These are phyloP conservation scores for Amylocarpus encephaloides DNA, from an alignment of 2,329 filamentous ascomycete species.

Conservation along the genomic window DNA sequence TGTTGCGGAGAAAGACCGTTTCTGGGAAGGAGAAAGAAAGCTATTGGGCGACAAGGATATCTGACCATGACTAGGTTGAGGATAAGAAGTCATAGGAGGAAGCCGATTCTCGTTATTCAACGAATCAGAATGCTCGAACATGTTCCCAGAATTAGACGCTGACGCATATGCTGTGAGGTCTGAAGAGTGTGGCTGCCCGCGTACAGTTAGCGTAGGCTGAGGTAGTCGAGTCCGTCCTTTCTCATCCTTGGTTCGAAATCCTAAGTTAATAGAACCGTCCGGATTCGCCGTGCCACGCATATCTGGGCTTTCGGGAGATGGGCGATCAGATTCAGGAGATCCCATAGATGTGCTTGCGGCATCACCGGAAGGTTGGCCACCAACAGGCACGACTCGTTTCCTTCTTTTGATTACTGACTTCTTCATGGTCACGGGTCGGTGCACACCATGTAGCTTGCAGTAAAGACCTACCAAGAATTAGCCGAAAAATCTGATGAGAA, in stretches of 20 bases:
- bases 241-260: constrained; percentile 43
- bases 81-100: constrained; percentile 39
- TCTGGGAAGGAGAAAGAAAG: constrained; percentile 53
- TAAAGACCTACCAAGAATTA: constrained; percentile 62
- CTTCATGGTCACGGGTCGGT: constrained; percentile 97
- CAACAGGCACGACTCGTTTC: constrained; percentile 85
- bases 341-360: constrained; percentile 32
- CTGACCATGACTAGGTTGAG: constrained; percentile 41
- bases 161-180: constrained; percentile 39
- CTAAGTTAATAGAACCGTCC: constrained; percentile 60
- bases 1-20: constrained; percentile 60
- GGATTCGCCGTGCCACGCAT: constrained; percentile 50
- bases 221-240: constrained; percentile 26
- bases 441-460: constrained; percentile 86
- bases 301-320: constrained; percentile 21
- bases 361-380: constrained; percentile 39
- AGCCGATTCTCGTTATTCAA: constrained; percentile 52
- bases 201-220: constrained; percentile 20
- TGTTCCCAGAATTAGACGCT: constrained; percentile 18
- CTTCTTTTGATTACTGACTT: constrained; percentile 94
- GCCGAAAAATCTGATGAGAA: not conserved
- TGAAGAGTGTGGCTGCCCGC: constrained; percentile 36
- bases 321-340: constrained; percentile 31
- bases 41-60: constrained; percentile 55
- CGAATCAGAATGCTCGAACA: constrained; percentile 33